These are phyloP conservation scores for Zygosaccharomyces sapae DNA, from an alignment of 1,139 yeast genomes.

Conservation along the genomic window DNA sequence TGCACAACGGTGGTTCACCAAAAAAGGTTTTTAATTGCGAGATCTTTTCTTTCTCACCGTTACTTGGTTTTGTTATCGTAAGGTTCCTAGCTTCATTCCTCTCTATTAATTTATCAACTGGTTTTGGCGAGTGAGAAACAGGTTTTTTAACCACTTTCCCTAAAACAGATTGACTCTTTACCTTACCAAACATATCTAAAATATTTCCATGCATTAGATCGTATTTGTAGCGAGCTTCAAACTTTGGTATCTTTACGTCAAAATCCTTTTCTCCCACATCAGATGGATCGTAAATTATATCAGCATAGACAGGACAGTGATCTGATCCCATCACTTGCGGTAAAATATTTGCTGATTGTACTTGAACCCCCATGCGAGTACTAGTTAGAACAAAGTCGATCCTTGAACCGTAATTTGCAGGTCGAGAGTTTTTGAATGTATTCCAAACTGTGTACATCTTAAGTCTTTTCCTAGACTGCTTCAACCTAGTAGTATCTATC, in stretches of 20 bases:
- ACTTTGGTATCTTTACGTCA: constrained; percentile 34
- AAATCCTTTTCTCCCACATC: background rate
- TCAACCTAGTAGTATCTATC: constrained; percentile 60
- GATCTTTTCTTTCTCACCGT: constrained; percentile 1
- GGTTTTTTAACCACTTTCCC: constrained; percentile 6
- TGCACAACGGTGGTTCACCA: constrained; percentile 48
- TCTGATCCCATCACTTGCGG: constrained; percentile 79
- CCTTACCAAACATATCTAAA: constrained; percentile 45
- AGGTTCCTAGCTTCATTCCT: constrained; percentile 1
- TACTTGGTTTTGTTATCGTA: constrained; percentile 3
- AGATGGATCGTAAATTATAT: constrained; percentile 40
- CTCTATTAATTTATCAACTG: constrained; percentile 19
- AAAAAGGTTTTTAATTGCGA: constrained; percentile 22
- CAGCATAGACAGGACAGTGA: constrained; percentile 88
- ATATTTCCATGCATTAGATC: constrained; percentile 53
- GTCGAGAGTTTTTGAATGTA: constrained; percentile 70
- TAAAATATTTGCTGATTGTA: constrained; percentile 58
- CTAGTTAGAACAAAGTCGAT: constrained; percentile 70
- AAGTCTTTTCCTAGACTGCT: constrained; percentile 50
- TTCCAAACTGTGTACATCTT: constrained; percentile 93
- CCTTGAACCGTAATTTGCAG: constrained; percentile 81
- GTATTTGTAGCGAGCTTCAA: constrained; percentile 56
- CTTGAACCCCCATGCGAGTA: constrained; percentile 35
- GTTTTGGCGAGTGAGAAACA: constrained; percentile 3
- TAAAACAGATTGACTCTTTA: background rate